Percentiles rank a stretch among this genome's conserved stretches.
Conservation (phyloP, 331 rosid genomes). For the Pyrus hybrid region DNA sequence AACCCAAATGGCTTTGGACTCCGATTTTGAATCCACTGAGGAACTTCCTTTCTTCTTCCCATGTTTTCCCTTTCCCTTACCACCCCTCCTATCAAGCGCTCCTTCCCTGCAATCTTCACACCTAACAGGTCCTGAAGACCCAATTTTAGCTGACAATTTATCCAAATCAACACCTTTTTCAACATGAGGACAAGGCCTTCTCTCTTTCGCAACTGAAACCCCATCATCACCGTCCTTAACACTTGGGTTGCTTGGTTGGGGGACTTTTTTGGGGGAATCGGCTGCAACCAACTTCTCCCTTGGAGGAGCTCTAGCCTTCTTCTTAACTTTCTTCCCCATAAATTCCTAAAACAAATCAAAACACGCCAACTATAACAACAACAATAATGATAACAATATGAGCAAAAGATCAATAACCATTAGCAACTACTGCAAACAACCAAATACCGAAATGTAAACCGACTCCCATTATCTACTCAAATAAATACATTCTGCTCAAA, state of each 20-base stretch:
- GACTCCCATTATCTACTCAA: neutral
- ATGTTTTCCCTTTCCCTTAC: constrained; percentile 63
- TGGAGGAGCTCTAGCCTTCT: constrained; percentile 38
- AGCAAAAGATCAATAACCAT: neutral
- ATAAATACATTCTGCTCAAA: neutral
- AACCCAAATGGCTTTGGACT: constrained; percentile 71
- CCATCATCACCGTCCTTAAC: constrained; percentile 34
- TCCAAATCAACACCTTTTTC: constrained; percentile 55
- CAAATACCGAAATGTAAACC: neutral
- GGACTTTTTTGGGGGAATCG: constrained; percentile 20
- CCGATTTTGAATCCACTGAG: constrained; percentile 45
- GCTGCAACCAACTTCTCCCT: constrained; percentile 47
- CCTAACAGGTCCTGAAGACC: constrained; percentile 25
- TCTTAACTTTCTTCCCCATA: constrained; percentile 87
- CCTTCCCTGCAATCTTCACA: constrained; percentile 78
- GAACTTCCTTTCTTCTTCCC: constrained; percentile 60
- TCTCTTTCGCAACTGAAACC: constrained; percentile 40
- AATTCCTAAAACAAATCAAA: constrained; percentile 41
- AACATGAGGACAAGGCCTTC: constrained; percentile 56
- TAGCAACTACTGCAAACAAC: neutral
- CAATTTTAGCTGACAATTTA: constrained; percentile 46
- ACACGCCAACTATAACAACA: constrained; percentile 9
- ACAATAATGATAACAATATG: neutral
- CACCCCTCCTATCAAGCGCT: constrained; percentile 46
- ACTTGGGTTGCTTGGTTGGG: constrained; percentile 18